phyloP scores from a whole-genome alignment of 768 basidiomycete species.

The Strobilomyces confusus region DNA sequence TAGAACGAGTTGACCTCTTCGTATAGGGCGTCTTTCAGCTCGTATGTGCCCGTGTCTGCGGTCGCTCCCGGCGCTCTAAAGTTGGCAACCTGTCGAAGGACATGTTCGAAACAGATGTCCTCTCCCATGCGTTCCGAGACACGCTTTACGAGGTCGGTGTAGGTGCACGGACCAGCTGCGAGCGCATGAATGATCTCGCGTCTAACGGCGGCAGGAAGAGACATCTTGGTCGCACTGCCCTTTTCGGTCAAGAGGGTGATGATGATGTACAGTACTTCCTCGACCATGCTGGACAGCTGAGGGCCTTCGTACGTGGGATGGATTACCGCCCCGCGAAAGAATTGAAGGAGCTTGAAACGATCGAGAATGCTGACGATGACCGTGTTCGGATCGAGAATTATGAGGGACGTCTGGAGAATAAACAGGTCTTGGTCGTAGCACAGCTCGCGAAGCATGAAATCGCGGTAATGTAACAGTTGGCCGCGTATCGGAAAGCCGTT shows the following conservation, averaged over 20 bases:
- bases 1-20: conserved; percentile 94
- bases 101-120: conserved; percentile 74
- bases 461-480: conserved; percentile 92
- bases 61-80: conserved; percentile 79
- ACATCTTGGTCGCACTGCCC: conserved; percentile 65
- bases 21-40: conserved; percentile 77
- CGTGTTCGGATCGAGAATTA: conserved; percentile 71
- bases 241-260: conserved; percentile 85
- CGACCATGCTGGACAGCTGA: conserved; percentile 81
- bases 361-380: conserved; percentile 87
- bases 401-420: conserved; percentile 81
- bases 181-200: conserved; percentile 90
- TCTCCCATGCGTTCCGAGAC: conserved; percentile 89
- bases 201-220: conserved; percentile 59
- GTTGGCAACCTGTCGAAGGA: conserved; percentile 72
- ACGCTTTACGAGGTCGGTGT: conserved; percentile 87
- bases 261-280: conserved; percentile 85
- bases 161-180: conserved; percentile 81
- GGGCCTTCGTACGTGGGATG: conserved; percentile 62
- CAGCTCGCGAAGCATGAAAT: conserved; percentile 91
- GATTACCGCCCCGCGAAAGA: conserved; percentile 62
- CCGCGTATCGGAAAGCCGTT: conserved; percentile 96
- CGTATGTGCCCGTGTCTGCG: conserved; percentile 81
- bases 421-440: conserved; percentile 96
- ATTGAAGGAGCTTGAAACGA: conserved; percentile 76